Evolutionary conservation across 352 stramenopile species (phyloP), one percentile per base, ranked within the genome.

Genomic region (Aphanomyces euteiches): DNA sequence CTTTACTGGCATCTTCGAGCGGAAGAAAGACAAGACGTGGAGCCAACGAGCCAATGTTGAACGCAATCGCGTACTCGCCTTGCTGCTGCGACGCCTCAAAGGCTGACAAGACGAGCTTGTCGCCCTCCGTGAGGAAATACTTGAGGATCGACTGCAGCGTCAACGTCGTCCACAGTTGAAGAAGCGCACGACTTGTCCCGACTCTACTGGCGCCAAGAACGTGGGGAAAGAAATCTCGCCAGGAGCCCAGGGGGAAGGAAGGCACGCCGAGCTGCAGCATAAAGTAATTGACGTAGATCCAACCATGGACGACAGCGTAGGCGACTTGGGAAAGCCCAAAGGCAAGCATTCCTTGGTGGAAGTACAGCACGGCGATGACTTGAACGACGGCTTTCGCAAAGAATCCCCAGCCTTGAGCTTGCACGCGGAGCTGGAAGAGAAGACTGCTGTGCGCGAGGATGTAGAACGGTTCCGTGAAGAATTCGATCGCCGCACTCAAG

Each of bases 51-150:
- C 97, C 96, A 67, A 98, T 91, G 65, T 97, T 96, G 73, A 93
- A 94, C 28, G 96, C 95, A 48, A 99, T 88, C 56, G 96, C 96
- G 77, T 99, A 99, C 6, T 98, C 82, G 28, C 96, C 96, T 87
- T 98, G 96, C 73, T 98, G 83, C 76, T 98, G 85, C 48, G 93
- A 85, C 56, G 84, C 89, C 53, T 87, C 88, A n/a, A 97, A 87
- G 4, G 89, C 72, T 13, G 94, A 89, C 5, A 99, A 79, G 4
- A 98, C 85, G 77, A 98, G 97, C 74, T 97, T 97, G 79, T 99
- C 96, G 17, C 92, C 96, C 75, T 99, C 96, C 0, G 95, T 98
- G 37, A 99, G 81, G 7, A 97, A 72, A 78, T 99, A 98, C 80
- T 99, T 99, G 74, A 99, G 92, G 28, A 96, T 78, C 56, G 91